A percentile compares a stretch with the other conserved stretches of the same genome.
Conservation (phyloP, 1,139 yeast species). For the Yarrowia galli region DNA sequence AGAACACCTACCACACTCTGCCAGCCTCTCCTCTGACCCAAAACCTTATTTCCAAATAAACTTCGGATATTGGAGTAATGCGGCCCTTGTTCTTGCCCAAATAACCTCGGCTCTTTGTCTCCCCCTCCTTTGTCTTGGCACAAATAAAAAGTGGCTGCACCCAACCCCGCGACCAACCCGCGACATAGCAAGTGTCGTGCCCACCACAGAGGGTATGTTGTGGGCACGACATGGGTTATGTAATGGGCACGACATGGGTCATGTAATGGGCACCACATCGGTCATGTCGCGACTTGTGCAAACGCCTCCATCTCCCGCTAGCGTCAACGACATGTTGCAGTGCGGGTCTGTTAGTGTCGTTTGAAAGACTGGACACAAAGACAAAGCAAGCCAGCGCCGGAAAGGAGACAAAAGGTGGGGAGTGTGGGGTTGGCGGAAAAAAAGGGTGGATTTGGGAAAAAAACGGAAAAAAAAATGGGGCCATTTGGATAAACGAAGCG, state of each 20-base stretch:
- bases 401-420: conserved; percentile 24
- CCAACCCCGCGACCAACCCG: conserved; percentile 13
- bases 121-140: conserved; percentile 27
- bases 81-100: conserved; percentile 27
- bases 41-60: not conserved
- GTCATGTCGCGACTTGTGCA: not conserved
- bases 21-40: not conserved
- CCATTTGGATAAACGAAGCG: not conserved
- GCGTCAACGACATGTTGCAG: conserved; percentile 23
- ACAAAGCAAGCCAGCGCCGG: conserved; percentile 21
- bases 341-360: conserved; percentile 27
- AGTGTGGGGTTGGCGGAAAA: conserved; percentile 2
- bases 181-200: not conserved
- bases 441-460: not conserved
- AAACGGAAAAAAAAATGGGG: not conserved
- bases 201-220: not conserved
- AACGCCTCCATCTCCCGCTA: conserved; percentile 8
- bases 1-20: not conserved
- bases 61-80: conserved; percentile 19
- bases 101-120: conserved; percentile 12
- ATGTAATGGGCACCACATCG: not conserved
- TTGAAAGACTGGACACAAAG: conserved; percentile 1
- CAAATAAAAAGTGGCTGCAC: conserved; percentile 21
- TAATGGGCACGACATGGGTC: not conserved
- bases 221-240: not conserved